Base-by-base conservation (phyloP, 345 rosid species). In the Balakata baccata region DNA sequence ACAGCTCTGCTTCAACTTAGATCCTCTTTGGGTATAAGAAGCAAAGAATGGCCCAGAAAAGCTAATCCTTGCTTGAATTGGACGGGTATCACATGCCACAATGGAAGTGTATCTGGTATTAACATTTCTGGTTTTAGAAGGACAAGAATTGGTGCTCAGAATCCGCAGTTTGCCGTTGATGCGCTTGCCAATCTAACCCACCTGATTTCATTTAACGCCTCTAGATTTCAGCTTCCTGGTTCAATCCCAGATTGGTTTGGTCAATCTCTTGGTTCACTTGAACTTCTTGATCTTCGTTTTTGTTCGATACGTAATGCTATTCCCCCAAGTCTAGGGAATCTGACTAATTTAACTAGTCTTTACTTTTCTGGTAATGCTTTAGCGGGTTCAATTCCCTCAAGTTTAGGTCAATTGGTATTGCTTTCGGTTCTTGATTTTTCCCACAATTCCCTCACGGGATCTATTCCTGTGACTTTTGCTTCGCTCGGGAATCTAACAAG, bases 41-140 rank as follows among this genome's bases (percentile, higher is more conserved):
- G 91, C 75, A 87, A 54, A 57, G 99, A 96, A 54, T 96, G 99
- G 99, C 99, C 99, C 13, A 86, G 76, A 17, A 96, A 93, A 81
- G 84, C 83, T 5, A 92, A 91, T 71, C 99, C 97, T 73, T 96
- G 99, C 78, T 52, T 57, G 20, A 52, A 6, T 11, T 96, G 99
- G 99, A 82, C 22, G 8, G 99, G 99, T 11, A 76, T 96, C 65
- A 72, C 29, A 20, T 96, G 99, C 75, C 58, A 20, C 4, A 85
- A 87, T 69, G 92, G 98, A 6, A 87, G 86, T 70, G 90, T 96
- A 53, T 62, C 74, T 65, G 92, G 82, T 69, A 89, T 96, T 80
- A 84, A 89, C 78, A 85, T 96, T 74, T 93, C 96, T 13, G 97
- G 97, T 80, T 96, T 96, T 64, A 81, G 82, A 68, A 91, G 99